phyloP scores from a whole-genome alignment of 2,329 filamentous ascomycete species.

The Eurotiales sp. region DNA sequence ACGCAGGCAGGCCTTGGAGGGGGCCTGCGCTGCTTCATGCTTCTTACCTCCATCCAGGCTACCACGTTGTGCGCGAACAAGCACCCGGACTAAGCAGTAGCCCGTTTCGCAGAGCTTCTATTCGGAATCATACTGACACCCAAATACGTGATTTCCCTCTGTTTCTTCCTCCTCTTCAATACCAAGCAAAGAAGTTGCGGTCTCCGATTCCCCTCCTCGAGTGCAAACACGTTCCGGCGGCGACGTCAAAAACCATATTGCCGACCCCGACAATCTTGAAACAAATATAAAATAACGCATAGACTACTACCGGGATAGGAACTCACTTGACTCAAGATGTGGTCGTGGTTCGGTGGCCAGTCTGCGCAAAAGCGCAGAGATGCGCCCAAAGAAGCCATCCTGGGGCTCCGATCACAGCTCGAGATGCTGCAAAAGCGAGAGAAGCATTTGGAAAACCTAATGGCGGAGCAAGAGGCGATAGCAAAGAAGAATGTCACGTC shows the following conservation, averaged over 20 bases:
- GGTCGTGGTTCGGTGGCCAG: conserved; percentile 89
- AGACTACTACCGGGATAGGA: too few species aligned
- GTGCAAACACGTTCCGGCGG: too few species aligned
- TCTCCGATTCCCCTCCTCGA: background rate
- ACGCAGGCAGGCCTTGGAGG: conserved; percentile 8
- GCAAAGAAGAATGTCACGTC: conserved; percentile 82
- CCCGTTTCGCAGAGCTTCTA: background rate
- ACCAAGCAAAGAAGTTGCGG: background rate
- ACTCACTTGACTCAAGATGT: conserved; percentile 53
- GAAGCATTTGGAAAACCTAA: conserved; percentile 83
- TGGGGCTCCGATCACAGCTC: conserved; percentile 79
- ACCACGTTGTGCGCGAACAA: conserved; percentile 5
- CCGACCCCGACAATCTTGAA: too few species aligned
- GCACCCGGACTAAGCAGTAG: background rate
- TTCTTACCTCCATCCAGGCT: conserved; percentile 8
- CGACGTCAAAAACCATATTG: too few species aligned
- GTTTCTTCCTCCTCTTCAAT: background rate
- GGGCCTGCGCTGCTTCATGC: background rate
- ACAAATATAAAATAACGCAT: too few species aligned
- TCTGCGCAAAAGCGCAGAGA: conserved; percentile 84
- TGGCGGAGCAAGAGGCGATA: conserved; percentile 84
- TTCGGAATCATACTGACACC: too few species aligned
- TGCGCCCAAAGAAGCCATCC: conserved; percentile 92
- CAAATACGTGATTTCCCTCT: too few species aligned
- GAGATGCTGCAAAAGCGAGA: conserved; percentile 98